Base-by-base conservation (phyloP, 2,329 filamentous ascomycete species). In the Aspergillus udagawae region DNA sequence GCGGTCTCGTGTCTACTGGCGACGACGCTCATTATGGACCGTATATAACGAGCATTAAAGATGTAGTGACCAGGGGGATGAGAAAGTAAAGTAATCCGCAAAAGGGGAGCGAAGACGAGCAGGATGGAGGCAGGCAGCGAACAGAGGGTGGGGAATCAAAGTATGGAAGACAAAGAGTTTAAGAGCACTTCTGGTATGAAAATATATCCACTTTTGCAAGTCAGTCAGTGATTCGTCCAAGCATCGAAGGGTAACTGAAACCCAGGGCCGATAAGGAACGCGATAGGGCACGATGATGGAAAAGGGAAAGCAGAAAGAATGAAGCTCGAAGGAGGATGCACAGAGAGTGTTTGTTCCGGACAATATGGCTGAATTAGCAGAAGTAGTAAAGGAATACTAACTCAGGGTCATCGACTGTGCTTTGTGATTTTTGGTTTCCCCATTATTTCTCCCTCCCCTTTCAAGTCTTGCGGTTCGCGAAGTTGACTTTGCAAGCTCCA, bases 21-120 rank as follows among this genome's bases (percentile, higher is more conserved):
- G 56, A 76, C 68, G 55, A 73, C 71, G 61, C 69, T 76, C 75
- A 77, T 77, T 44, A 55, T 70, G 67, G 64, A 60, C 49, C 38
- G 58, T 55, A 57, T 62, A 57, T 51, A 56, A 59, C 41, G 52
- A 57, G 55, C 54, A 64, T 59, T 49, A 59, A 58, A 54, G 48
- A 48, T 17, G 44, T 48, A 51, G 38, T 29, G 35, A 52, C 45
- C 23, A 55, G 41, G 35, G 54, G 28, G 14, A 20, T 53, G 49
- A 51, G 21, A 42, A n/a, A 51, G 45, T 52, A 38, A 56, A 57
- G 56, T 23, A 29, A 60, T 54, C 54, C 49, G 29, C 58, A 51
- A 53, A 49, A 28, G 38, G 21, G 27, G 25, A 49, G 41, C n/a
- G 32, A 60, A 35, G 54, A 49, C 48, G 38, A 45, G 23, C 4